Percentiles rank a stretch among this genome's conserved stretches.
Evolutionary conservation across 257 asterid species (phyloP).

Genomic region (Echium plantagineum): DNA sequence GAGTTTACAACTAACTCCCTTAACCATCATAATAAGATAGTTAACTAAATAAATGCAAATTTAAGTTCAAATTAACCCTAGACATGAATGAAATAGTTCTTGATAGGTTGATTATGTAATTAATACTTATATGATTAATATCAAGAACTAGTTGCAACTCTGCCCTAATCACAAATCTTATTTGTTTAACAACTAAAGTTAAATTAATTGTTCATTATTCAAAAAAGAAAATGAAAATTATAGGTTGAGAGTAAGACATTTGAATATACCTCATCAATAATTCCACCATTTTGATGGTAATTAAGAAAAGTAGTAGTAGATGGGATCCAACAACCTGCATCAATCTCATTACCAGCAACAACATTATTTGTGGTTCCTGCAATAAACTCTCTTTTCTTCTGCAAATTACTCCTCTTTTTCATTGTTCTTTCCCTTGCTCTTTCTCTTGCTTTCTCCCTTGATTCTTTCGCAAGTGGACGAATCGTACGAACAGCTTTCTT

Average conservation of each 20-base stretch:
- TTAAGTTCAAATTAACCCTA: too few species aligned
- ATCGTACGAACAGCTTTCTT: constrained; percentile 18
- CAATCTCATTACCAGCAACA: constrained; percentile 7
- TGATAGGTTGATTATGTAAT: too few species aligned
- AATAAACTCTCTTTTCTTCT: background rate
- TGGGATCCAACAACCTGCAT: constrained; percentile 21
- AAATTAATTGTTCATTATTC: too few species aligned
- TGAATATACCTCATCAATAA: constrained; percentile 14
- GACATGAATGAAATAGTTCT: too few species aligned
- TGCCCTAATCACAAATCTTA: too few species aligned
- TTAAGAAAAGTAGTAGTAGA: constrained; percentile 5
- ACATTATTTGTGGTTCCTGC: background rate
- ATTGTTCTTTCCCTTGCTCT: constrained; percentile 65
- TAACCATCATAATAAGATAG: background rate
- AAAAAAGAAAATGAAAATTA: too few species aligned
- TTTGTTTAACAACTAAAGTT: too few species aligned
- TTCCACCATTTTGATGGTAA: constrained; percentile 15
- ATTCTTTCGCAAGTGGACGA: constrained; percentile 29
- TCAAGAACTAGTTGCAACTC: too few species aligned
- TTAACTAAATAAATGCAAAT: too few species aligned
- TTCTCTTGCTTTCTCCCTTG: constrained; percentile 58
- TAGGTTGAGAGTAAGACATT: too few species aligned
- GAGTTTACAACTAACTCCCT: too few species aligned
- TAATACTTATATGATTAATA: too few species aligned
- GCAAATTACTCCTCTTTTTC: constrained; percentile 23